Percentiles rank a stretch among this genome's conserved stretches.
Evolutionary conservation across 2,329 filamentous ascomycete species (phyloP).

Genomic region (Rhinocladiella similis): DNA sequence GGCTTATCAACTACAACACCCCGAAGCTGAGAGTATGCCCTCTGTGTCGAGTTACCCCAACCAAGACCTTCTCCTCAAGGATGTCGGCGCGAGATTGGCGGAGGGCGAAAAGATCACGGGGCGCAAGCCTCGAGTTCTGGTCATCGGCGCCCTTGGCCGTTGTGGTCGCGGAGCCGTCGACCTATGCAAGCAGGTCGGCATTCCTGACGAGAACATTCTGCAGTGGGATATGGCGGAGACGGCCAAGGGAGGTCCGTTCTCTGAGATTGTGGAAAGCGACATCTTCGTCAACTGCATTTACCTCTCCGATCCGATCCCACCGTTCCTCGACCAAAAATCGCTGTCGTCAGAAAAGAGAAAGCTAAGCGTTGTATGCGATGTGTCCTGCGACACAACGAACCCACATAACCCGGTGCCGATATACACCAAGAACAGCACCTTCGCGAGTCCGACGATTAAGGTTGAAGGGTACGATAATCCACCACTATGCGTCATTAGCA

Average conservation of each 20-base stretch:
- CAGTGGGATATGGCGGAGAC: slow-evolving; percentile 83
- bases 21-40: slow-evolving; percentile 66
- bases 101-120: slow-evolving; percentile 67
- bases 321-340: slow-evolving; percentile 73
- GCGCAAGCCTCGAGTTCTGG: slow-evolving; percentile 69
- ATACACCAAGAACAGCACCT: slow-evolving; percentile 82
- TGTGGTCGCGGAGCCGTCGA: slow-evolving; percentile 85
- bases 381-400: slow-evolving; percentile 50
- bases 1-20: slow-evolving; percentile 62
- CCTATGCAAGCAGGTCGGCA: slow-evolving; percentile 71
- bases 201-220: slow-evolving; percentile 67
- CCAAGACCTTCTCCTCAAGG: slow-evolving; percentile 69
- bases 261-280: slow-evolving; percentile 71
- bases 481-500: slow-evolving; percentile 77
- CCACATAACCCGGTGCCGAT: slow-evolving; percentile 62
- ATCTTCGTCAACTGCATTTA: slow-evolving; percentile 92
- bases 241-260: slow-evolving; percentile 70
- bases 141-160: slow-evolving; percentile 74
- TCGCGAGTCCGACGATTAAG: slow-evolving; percentile 80
- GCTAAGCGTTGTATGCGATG: slow-evolving; percentile 78
- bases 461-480: slow-evolving; percentile 63
- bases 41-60: slow-evolving; percentile 67
- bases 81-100: slow-evolving; percentile 71
- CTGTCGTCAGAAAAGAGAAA: slow-evolving; percentile 69
- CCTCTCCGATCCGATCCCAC: slow-evolving; percentile 73